Evolutionary conservation across 2,329 filamentous ascomycete species (phyloP), one percentile per base, ranked within the genome.

Genomic region (Aspergillus phoenicis): DNA sequence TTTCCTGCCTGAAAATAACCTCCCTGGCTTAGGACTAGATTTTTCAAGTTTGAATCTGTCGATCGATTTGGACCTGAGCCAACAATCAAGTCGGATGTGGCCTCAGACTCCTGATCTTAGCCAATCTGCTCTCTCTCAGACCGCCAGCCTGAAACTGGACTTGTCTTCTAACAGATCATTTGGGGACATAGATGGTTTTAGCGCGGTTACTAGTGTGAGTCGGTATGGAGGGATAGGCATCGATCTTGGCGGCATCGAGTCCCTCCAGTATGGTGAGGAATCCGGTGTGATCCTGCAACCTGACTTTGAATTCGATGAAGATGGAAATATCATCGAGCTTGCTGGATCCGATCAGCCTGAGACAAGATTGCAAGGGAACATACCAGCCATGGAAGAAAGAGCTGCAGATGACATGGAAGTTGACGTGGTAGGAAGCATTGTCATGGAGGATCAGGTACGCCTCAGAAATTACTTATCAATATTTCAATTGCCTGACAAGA

Each of bases 1-100:
- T 45, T 97, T 98, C 71, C 77, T 91, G 8, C 87, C 89, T 0
- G 86, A 89, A 47, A 82, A 87, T 36, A 80, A 81, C 36, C 79
- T 92, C 26, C 85, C 88, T 1, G 80, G 83, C 0, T 81, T 89
- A 59, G 81, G 88, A 33, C 72, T 86, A 22, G 82, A 86, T 53
- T 70, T 87, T 15, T 76, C 77, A 10, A 73, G 76, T 3, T 73
- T 85, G 39, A 72, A 80, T 33, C 60, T 77, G n/a, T 66, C 69
- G 11, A 64, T 75, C 2, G 71, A 78, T 5, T 67, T 76, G 5
- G 66, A 60, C 58, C 69, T 61, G 62, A 74, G 69, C 17, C 70
- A 73, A 43, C 70, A 73, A 33, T 73, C 72, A 6, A 73, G 68
- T 55, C 62, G 78, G 1, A 56, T 71, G 4, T 77, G 71, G 62